Conservation (phyloP, 345 rosid genomes). For the Clarkia xantiana region DNA sequence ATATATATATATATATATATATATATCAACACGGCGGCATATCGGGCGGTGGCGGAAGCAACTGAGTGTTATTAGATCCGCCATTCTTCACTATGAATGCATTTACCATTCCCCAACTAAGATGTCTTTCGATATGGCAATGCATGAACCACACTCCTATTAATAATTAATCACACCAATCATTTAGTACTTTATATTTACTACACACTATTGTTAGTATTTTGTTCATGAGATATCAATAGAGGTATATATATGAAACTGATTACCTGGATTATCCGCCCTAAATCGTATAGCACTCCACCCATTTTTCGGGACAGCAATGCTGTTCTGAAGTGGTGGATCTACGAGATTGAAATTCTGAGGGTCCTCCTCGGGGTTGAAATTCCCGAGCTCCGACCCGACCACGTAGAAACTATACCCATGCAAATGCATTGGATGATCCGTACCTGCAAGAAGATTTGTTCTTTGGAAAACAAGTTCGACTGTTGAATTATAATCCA, state of each 20-base stretch:
- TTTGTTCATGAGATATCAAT: no score
- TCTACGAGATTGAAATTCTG: conserved; percentile 14
- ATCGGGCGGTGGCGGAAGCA: conserved; percentile 21
- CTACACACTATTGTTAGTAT: no score
- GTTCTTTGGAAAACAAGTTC: conserved; percentile 22
- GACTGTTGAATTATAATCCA: conserved; percentile 11
- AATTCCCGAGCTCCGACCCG: conserved; percentile 17
- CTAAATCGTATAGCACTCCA: conserved; percentile 21
- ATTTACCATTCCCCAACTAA: conserved; percentile 23
- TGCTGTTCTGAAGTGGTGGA: conserved; percentile 18
- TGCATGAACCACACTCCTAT: conserved; percentile 29
- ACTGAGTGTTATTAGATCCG: background rate
- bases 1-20: conserved; percentile 1
- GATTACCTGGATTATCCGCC: conserved; percentile 21
- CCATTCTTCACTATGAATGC: conserved; percentile 22
- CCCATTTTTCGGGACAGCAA: conserved; percentile 19
- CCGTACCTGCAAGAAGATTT: conserved; percentile 11
- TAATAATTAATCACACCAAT: no score
- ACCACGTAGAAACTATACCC: conserved; percentile 19
- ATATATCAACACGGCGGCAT: conserved; percentile 21
- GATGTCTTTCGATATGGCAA: conserved; percentile 29
- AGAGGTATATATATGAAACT: background rate
- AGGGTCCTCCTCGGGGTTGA: conserved; percentile 12
- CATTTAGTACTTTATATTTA: no score
- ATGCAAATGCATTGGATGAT: conserved; percentile 25